phyloP scores from a whole-genome alignment of 2,329 filamentous ascomycete species.

The Annulohypoxylon truncatum region DNA sequence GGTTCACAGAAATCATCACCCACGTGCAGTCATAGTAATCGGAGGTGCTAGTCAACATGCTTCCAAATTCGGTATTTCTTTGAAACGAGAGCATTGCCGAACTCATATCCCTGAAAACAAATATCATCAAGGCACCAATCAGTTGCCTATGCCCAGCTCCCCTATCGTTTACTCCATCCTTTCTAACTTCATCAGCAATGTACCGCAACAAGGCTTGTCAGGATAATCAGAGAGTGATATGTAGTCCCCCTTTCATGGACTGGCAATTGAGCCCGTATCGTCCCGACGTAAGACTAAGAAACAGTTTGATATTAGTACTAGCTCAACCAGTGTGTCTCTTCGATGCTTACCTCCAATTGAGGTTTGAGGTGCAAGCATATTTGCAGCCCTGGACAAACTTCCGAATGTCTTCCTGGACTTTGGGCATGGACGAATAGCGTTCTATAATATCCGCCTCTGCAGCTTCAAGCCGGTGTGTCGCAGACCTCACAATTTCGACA shows the following conservation, averaged over 20 bases:
- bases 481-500: conserved; percentile 3
- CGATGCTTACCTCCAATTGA: conserved; percentile 35
- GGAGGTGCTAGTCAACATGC: too few species aligned
- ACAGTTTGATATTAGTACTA: background rate
- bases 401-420: conserved; percentile 14
- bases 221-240: conserved; percentile 16
- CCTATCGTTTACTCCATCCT: background rate
- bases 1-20: too few species aligned
- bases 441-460: conserved; percentile 20
- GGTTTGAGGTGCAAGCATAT: conserved; percentile 30
- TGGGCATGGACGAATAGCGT: conserved; percentile 10
- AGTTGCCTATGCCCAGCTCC: background rate
- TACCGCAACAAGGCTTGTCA: background rate
- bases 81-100: background rate
- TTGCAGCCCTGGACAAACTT: conserved; percentile 33
- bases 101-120: background rate
- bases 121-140: background rate
- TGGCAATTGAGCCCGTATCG: conserved; percentile 27
- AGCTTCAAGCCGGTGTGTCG: conserved; percentile 18
- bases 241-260: conserved; percentile 22
- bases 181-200: background rate
- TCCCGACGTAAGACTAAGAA: conserved; percentile 10
- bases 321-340: background rate
- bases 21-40: too few species aligned
- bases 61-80: too few species aligned